Evolutionary conservation across 2,329 filamentous ascomycete genomes (phyloP).

Genomic region (Phaeosphaeriaceae sp.): DNA sequence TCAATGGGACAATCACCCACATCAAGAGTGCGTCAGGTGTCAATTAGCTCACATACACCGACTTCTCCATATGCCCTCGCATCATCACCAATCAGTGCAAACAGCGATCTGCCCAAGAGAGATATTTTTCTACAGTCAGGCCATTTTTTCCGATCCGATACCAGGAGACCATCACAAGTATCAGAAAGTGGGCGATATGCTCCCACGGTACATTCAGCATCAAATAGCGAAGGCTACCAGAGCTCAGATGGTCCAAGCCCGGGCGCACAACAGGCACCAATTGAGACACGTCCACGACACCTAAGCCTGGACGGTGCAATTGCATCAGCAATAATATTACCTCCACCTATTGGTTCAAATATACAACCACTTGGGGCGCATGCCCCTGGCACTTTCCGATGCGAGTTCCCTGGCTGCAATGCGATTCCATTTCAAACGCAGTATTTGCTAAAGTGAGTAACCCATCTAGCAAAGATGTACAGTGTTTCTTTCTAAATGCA

Average conservation of each 20-base stretch:
- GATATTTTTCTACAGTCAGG: constrained; percentile 43
- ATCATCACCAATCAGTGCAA: constrained; percentile 40
- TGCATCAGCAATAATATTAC: constrained; percentile 34
- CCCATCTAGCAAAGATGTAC: not conserved
- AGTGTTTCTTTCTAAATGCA: not conserved
- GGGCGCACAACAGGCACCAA: constrained; percentile 34
- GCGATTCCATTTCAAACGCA: constrained; percentile 78
- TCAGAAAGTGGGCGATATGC: constrained; percentile 44
- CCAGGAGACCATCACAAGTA: constrained; percentile 45
- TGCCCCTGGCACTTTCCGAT: constrained; percentile 53
- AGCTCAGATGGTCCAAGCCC: constrained; percentile 46
- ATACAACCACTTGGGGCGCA: constrained; percentile 39
- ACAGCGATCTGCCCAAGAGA: constrained; percentile 33
- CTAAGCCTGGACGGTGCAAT: constrained; percentile 41
- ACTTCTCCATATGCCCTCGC: constrained; percentile 41
- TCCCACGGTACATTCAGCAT: constrained; percentile 38
- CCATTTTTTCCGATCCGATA: constrained; percentile 33
- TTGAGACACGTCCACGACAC: constrained; percentile 34
- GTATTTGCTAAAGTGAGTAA: constrained; percentile 73
- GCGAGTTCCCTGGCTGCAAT: constrained; percentile 68
- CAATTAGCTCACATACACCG: constrained; percentile 43
- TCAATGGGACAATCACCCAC: constrained; percentile 47
- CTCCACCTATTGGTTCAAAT: constrained; percentile 38
- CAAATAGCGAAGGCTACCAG: constrained; percentile 44
- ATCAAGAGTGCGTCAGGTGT: constrained; percentile 37